Base-by-base conservation (phyloP, 2,329 filamentous ascomycete species). In the Fusarium keratoplasticum region DNA sequence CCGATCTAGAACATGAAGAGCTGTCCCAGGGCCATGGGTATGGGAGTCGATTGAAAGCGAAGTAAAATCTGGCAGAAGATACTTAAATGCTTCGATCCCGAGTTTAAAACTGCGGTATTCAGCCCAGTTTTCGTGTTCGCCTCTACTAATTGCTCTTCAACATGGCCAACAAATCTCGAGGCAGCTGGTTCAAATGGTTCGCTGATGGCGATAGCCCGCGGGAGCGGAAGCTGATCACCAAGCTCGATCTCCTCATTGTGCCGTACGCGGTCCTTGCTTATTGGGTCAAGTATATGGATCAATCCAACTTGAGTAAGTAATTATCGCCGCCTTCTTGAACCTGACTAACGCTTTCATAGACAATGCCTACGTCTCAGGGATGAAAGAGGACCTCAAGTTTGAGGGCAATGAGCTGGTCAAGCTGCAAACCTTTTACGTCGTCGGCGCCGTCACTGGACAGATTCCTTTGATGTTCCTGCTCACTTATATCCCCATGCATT, bases 171-270 rank as follows among this genome's bases (percentile, higher is more conserved):
- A 36, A 25, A 57, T 25, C 54, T 27, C 54, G 54, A 36, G 47
- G 47, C 47, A 59, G 61, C 5, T 58, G 60, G 62, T 31, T 62
- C 20, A 55, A 64, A 16, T 70, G 67, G 65, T 64, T 38, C 20
- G 35, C 55, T 4, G 36, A 59, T 55, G 20, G 20, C 20, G 61
- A 70, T 8, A 36, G 47, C 22, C 29, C 55, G 11, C 20, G 61
- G 13, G 64, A 70, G n/a, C 38, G 64, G 16, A 64, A 67, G 54
- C 52, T 70, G 4, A 60, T 70, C 52, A 29, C 54, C 80, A 88
- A 87, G 61, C 87, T 86, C 73, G 91, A 91, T 54, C 86, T 88
- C 62, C 87, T 87, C 79, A 88, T 87, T 58, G 71, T 77, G 18
- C 73, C 74, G 0, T 75, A 75, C 20, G 57, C 71, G 5, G 60